A percentile compares a stretch with the other conserved stretches of the same genome.
These are phyloP conservation scores for Colletotrichum sp. DNA, from an alignment of 2,329 filamentous ascomycete species.

Conservation along the genomic window DNA sequence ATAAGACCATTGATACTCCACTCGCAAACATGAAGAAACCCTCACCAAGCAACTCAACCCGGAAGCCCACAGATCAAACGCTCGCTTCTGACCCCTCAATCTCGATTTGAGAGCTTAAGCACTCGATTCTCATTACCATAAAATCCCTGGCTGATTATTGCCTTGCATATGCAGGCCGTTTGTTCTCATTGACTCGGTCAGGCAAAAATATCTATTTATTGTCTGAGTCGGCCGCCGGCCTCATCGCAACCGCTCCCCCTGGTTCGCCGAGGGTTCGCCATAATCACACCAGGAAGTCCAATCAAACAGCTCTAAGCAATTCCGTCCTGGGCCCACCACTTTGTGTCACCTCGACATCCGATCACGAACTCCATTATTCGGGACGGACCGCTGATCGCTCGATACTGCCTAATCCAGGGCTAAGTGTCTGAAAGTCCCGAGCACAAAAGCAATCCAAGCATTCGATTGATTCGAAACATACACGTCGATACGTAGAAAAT, in stretches of 20 bases:
- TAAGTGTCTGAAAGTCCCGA: background rate
- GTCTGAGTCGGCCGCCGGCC: background rate
- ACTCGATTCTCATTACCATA: background rate
- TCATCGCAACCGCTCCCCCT: background rate
- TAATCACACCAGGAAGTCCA: background rate
- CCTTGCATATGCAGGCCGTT: background rate
- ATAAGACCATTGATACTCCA: slow-evolving; percentile 5
- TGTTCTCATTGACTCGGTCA: background rate
- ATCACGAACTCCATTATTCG: background rate
- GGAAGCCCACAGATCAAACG: background rate
- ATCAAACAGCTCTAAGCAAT: background rate
- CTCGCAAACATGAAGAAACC: background rate
- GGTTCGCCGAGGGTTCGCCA: background rate
- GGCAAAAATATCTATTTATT: background rate
- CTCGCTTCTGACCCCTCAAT: background rate
- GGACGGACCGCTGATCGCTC: background rate
- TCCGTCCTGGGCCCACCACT: background rate
- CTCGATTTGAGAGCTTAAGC: background rate
- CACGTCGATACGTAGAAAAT: background rate
- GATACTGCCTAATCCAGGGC: background rate
- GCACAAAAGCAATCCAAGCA: background rate
- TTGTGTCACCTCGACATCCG: background rate
- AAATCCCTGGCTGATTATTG: background rate
- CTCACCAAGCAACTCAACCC: background rate
- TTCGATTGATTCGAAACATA: background rate